Conservation (phyloP, 192 early-diverging fungal genomes). For the Linnemannia elongata region DNA sequence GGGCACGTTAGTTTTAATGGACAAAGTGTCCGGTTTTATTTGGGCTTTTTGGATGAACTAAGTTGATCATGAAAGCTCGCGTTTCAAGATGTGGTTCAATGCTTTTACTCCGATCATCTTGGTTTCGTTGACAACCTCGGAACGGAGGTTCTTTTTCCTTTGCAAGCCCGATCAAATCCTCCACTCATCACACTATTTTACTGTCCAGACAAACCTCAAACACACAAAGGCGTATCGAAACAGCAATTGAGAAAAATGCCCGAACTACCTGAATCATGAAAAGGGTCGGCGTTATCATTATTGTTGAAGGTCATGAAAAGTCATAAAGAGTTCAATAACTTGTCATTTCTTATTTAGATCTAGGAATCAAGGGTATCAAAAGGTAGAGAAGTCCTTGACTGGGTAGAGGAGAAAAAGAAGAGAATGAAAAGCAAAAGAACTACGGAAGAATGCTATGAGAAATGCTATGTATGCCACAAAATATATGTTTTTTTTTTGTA, state of each 20-base stretch:
- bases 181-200: background rate
- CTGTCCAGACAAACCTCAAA: no score
- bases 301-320: background rate
- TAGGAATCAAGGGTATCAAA: background rate
- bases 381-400: background rate
- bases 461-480: slow-evolving; percentile 29
- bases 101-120: no score
- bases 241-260: background rate
- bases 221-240: background rate
- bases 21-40: no score
- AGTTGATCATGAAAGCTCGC: no score
- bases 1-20: no score
- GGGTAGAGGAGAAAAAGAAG: background rate
- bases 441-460: background rate
- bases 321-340: background rate
- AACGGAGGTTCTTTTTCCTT: background rate
- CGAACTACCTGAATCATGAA: no score
- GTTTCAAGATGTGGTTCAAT: no score
- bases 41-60: no score
- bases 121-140: no score
- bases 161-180: background rate
- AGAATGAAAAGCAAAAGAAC: background rate
- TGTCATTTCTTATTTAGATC: slow-evolving; percentile 9
- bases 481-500: background rate
- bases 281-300: background rate